phyloP scores from a whole-genome alignment of 495 filamentous ascomycete species.

The Penicillium angulare region DNA sequence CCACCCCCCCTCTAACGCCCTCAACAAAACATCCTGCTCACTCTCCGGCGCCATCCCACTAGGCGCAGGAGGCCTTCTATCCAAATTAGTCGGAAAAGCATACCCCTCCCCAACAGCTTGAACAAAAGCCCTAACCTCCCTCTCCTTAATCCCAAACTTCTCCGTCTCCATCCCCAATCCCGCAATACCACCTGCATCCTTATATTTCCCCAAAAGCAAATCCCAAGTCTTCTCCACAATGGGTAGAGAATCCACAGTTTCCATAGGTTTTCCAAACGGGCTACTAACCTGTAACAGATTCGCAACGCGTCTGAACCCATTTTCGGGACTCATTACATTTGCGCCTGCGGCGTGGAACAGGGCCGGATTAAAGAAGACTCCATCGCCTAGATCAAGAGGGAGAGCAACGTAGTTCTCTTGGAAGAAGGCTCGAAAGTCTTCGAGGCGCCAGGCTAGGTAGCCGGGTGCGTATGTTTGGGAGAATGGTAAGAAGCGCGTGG shows the following conservation, averaged over 20 bases:
- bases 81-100: conserved; percentile 57
- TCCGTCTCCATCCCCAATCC: conserved; percentile 26
- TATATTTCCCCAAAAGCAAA: conserved; percentile 27
- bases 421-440: conserved; percentile 49
- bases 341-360: conserved; percentile 56
- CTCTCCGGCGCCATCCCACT: conserved; percentile 55
- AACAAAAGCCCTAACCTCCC: conserved; percentile 35
- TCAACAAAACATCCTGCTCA: conserved; percentile 49
- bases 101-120: conserved; percentile 52
- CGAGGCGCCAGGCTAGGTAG: conserved; percentile 49
- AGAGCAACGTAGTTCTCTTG: conserved; percentile 42
- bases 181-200: conserved; percentile 28
- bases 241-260: conserved; percentile 46
- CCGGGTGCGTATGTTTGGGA: conserved; percentile 51
- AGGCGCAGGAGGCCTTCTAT: conserved; percentile 46
- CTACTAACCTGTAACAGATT: conserved; percentile 55
- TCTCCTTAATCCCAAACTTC: background rate
- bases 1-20: conserved; percentile 43
- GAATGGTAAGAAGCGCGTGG: conserved; percentile 54
- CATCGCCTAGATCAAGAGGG: conserved; percentile 49
- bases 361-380: conserved; percentile 56
- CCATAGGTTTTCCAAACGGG: conserved; percentile 60
- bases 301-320: conserved; percentile 43
- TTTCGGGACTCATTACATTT: conserved; percentile 35
- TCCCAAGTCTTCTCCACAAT: conserved; percentile 45